These are phyloP conservation scores for Lavandula angustifolia DNA, from an alignment of 257 asterid genomes.

Conservation along the genomic window DNA sequence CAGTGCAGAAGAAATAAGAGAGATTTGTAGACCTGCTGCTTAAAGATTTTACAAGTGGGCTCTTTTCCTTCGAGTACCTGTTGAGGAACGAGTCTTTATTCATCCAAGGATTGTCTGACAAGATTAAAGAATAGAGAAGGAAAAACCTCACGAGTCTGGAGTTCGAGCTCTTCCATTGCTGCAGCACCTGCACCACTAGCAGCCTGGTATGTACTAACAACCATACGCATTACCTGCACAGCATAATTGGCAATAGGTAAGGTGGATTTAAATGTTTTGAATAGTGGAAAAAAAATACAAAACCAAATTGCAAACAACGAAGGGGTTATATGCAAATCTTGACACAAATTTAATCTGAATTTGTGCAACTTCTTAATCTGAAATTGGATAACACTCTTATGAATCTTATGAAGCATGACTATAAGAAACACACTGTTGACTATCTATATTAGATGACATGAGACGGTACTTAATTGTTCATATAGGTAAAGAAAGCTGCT, in stretches of 20 bases:
- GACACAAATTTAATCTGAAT: background rate
- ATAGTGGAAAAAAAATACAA: background rate
- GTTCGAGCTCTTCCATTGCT: conserved; percentile 97
- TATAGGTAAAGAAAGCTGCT: background rate
- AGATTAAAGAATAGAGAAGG: background rate
- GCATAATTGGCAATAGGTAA: background rate
- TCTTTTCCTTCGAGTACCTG: conserved; percentile 81
- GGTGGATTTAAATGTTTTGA: background rate
- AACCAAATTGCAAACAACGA: background rate
- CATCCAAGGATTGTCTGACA: background rate
- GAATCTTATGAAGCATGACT: background rate
- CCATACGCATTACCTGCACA: conserved; percentile 57
- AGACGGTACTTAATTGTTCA: too few relatives aligned
- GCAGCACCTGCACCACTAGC: conserved; percentile 96
- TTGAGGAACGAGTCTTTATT: conserved; percentile 16
- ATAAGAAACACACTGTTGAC: background rate
- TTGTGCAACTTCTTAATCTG: background rate
- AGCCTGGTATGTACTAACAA: conserved; percentile 66
- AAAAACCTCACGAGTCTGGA: conserved; percentile 85
- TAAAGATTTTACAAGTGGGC: conserved; percentile 87
- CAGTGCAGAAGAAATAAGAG: conserved; percentile 7
- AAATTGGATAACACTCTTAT: background rate
- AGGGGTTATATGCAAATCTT: background rate
- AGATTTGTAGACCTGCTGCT: conserved; percentile 57
- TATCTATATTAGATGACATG: too few relatives aligned